These are phyloP conservation scores for Kokia cookei DNA, from an alignment of 441 rosid species.

Conservation along the genomic window DNA sequence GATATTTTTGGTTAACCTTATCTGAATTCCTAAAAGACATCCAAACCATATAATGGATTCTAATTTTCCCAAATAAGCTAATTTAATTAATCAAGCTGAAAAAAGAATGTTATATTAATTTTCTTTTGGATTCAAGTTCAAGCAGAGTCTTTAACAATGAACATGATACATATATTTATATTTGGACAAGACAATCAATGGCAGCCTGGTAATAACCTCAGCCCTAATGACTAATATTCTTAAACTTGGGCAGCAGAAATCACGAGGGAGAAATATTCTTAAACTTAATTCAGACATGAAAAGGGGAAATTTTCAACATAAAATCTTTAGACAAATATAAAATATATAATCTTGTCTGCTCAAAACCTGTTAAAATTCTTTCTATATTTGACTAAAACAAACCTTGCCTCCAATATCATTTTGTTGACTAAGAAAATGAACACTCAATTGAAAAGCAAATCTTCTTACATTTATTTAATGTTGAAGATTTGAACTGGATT, in stretches of 20 bases:
- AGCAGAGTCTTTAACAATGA: slow-evolving; percentile 7
- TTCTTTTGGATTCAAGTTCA: slow-evolving; percentile 27
- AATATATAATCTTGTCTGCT: background rate
- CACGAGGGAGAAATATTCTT: background rate
- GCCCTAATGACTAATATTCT: slow-evolving; percentile 10
- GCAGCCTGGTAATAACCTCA: slow-evolving; percentile 55
- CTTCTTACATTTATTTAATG: background rate
- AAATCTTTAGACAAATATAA: background rate
- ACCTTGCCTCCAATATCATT: background rate
- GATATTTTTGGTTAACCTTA: slow-evolving; percentile 36
- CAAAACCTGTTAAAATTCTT: background rate
- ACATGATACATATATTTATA: slow-evolving; percentile 47
- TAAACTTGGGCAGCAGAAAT: background rate
- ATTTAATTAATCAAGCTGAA: background rate
- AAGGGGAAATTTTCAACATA: background rate
- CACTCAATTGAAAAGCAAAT: background rate
- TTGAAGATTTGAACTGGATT: background rate
- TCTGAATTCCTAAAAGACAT: slow-evolving; percentile 22
- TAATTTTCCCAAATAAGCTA: background rate
- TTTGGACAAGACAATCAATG: slow-evolving; percentile 27
- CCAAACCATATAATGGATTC: background rate
- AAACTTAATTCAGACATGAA: background rate
- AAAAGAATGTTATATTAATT: background rate
- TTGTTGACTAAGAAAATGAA: background rate
- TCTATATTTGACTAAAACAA: background rate